These are phyloP conservation scores for Argentina anserina DNA, from an alignment of 306 rosid species.

Conservation along the genomic window DNA sequence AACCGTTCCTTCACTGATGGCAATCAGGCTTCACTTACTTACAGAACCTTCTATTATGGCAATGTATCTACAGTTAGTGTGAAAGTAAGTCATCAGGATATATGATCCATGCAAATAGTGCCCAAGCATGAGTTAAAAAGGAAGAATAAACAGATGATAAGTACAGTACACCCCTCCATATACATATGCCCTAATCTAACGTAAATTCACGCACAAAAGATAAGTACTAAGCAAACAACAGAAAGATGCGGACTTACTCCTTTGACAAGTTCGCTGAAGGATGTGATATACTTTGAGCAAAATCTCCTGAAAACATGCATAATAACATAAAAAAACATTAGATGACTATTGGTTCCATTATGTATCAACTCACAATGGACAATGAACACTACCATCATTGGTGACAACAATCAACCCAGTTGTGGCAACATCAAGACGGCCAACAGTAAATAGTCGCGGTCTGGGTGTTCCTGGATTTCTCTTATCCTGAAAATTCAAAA, in stretches of 20 bases:
- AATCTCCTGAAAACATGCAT: constrained; percentile 39
- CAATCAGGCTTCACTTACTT: constrained; percentile 62
- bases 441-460: constrained; percentile 84
- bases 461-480: constrained; percentile 55
- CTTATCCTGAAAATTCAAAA: constrained; percentile 55
- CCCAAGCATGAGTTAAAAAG: background rate
- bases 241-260: constrained; percentile 51
- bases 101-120: background rate
- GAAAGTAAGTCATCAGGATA: constrained; percentile 23
- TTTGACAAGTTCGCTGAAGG: constrained; percentile 81
- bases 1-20: constrained; percentile 72
- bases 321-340: constrained; percentile 17
- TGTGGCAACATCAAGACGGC: constrained; percentile 98
- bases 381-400: constrained; percentile 64
- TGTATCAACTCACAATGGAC: background rate
- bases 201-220: background rate
- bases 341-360: background rate
- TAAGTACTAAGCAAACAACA: background rate
- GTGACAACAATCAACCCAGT: constrained; percentile 91
- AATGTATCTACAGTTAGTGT: constrained; percentile 59
- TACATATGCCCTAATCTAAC: background rate
- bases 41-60: constrained; percentile 72
- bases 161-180: background rate
- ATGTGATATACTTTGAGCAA: constrained; percentile 77
- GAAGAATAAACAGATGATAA: background rate